A percentile compares a stretch with the other conserved stretches of the same genome.
Evolutionary conservation across 1,139 yeast species (phyloP).

Genomic region (Yamadazyma conglobata): DNA sequence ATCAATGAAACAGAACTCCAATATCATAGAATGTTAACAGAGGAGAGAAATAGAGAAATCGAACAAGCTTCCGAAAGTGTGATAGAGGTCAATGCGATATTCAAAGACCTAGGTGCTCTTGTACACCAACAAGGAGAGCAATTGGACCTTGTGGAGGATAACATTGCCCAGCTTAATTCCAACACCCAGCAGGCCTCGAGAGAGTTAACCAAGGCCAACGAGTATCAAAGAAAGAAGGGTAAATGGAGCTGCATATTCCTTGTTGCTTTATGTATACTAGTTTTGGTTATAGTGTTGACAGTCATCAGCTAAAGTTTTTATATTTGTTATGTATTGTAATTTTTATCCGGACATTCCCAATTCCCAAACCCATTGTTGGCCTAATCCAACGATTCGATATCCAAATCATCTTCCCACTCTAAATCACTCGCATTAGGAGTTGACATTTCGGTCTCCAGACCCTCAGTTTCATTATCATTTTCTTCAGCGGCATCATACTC

Average conservation of each 20-base stretch:
- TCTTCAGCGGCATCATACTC: constrained; percentile 7
- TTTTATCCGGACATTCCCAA: background rate
- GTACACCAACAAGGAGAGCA: constrained; percentile 84
- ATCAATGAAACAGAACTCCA: constrained; percentile 63
- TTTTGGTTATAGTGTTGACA: constrained; percentile 36
- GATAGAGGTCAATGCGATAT: constrained; percentile 78
- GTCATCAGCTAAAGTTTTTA: constrained; percentile 26
- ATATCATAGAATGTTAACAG: constrained; percentile 64
- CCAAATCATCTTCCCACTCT: constrained; percentile 14
- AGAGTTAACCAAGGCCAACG: constrained; percentile 70
- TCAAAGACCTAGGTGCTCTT: constrained; percentile 72
- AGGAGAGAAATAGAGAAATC: constrained; percentile 73
- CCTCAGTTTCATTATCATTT: constrained; percentile 12
- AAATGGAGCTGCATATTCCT: constrained; percentile 72
- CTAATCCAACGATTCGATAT: constrained; percentile 12
- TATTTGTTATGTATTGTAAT: background rate
- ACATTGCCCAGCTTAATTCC: constrained; percentile 59
- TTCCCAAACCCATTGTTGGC: no score
- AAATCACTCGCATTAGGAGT: constrained; percentile 27
- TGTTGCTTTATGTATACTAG: constrained; percentile 39
- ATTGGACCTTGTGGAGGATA: constrained; percentile 78
- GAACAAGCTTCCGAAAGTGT: constrained; percentile 73
- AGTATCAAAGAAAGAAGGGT: constrained; percentile 64
- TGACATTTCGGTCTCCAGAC: constrained; percentile 19
- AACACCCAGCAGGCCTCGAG: constrained; percentile 69